Percentiles rank a stretch among this genome's conserved stretches.
These are phyloP conservation scores for Ustilago vetiveriae DNA, from an alignment of 1,284 basidiomycete genomes.

Conservation along the genomic window DNA sequence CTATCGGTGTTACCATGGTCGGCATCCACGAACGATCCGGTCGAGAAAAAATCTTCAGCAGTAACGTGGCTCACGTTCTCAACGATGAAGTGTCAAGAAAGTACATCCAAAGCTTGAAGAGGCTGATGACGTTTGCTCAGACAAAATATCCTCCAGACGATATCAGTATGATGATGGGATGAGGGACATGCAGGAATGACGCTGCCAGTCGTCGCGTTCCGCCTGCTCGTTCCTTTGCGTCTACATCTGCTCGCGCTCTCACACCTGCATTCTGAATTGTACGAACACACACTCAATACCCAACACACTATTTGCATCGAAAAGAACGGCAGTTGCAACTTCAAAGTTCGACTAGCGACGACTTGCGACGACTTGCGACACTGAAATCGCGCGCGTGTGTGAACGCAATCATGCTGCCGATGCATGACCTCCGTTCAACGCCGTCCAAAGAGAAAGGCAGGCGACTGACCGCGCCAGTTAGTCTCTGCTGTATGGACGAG, in stretches of 20 bases:
- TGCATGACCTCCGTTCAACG: slow-evolving; percentile 23
- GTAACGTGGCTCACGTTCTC: slow-evolving; percentile 95
- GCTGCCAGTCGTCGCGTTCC: too few relatives aligned
- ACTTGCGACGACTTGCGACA: too few relatives aligned
- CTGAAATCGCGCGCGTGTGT: too few relatives aligned
- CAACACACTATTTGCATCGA: neutral
- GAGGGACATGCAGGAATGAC: neutral
- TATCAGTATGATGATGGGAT: slow-evolving; percentile 59
- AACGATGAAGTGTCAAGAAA: slow-evolving; percentile 99
- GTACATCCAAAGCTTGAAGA: slow-evolving; percentile 96
- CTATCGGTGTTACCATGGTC: slow-evolving; percentile 99
- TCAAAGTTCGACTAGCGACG: too few relatives aligned
- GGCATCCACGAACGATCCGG: slow-evolving; percentile 98
- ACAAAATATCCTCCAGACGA: slow-evolving; percentile 56
- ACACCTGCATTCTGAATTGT: neutral
- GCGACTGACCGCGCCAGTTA: slow-evolving; percentile 43
- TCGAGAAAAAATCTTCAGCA: slow-evolving; percentile 93
- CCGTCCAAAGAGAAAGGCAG: slow-evolving; percentile 43
- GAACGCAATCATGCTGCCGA: too few relatives aligned
- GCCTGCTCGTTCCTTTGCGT: too few relatives aligned
- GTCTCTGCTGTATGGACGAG: slow-evolving; percentile 16
- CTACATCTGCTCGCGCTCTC: too few relatives aligned
- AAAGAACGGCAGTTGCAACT: too few relatives aligned
- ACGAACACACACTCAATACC: neutral
- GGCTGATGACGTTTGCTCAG: slow-evolving; percentile 70